A percentile compares a stretch with the other conserved stretches of the same genome.
Conservation (phyloP, 2,329 filamentous ascomycete genomes). For the Fusarium pseudocircinatum region DNA sequence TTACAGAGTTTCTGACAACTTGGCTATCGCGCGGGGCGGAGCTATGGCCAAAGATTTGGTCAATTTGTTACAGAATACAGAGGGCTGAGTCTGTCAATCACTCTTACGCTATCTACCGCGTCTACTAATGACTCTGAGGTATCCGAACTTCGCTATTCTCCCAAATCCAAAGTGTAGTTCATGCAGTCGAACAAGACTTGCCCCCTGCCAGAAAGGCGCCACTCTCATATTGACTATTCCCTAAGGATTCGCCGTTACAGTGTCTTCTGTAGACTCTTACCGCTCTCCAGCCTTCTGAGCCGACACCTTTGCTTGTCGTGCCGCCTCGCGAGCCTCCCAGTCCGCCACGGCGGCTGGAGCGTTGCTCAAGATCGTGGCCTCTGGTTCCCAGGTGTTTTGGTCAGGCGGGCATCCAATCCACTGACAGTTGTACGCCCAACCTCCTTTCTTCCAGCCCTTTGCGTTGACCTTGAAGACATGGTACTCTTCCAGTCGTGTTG, state of each 20-base stretch:
- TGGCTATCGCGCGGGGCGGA: not conserved
- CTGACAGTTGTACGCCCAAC: not conserved
- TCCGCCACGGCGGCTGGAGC: not conserved
- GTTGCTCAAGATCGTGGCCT: not conserved
- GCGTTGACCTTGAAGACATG: not conserved
- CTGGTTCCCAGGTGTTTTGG: not conserved
- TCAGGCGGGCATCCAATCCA: not conserved
- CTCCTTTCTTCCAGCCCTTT: accelerated
- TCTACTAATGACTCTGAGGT: accelerated
- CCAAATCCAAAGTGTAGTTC: not conserved
- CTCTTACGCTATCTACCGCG: not conserved
- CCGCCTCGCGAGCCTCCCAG: not conserved
- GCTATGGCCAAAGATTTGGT: accelerated
- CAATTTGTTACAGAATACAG: accelerated
- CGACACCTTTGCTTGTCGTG: accelerated
- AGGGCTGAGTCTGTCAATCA: accelerated
- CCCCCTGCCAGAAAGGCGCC: accelerated
- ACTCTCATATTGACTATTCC: not conserved
- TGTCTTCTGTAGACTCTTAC: accelerated
- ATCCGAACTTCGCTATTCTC: not conserved
- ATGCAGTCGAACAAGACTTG: not conserved
- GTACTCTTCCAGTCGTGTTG: not conserved
- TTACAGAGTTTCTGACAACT: not conserved
- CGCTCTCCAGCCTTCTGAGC: accelerated
- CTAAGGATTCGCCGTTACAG: accelerated